Conservation (phyloP, 805 yeast genomes). For the Hemisphaericaspora nanyangensis region DNA sequence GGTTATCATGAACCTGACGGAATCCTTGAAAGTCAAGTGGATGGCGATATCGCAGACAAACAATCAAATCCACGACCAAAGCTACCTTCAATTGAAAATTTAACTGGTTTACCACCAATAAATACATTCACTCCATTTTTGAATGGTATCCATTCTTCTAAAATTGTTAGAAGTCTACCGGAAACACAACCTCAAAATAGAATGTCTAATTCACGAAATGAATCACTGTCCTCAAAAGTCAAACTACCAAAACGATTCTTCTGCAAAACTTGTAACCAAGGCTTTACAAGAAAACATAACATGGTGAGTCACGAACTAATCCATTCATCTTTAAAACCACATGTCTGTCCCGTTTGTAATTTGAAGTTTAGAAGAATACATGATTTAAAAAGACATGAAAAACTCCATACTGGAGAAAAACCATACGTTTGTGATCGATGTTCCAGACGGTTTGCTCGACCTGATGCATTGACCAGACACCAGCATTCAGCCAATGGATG, state of each 20-base stretch:
- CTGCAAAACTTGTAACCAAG: slow-evolving; percentile 59
- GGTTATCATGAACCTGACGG: neutral
- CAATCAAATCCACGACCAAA: slow-evolving; percentile 1
- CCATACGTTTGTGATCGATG: slow-evolving; percentile 63
- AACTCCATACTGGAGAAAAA: slow-evolving; percentile 72
- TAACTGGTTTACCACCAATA: neutral
- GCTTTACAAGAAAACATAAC: slow-evolving; percentile 70
- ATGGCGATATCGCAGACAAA: no score
- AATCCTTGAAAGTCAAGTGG: no score
- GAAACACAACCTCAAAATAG: neutral
- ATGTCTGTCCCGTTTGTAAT: slow-evolving; percentile 56
- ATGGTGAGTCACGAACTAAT: slow-evolving; percentile 68
- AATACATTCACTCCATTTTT: neutral
- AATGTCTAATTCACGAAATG: neutral
- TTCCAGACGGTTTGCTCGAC: slow-evolving; percentile 63
- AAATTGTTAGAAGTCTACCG: neutral
- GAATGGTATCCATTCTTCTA: neutral
- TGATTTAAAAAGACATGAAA: slow-evolving; percentile 72
- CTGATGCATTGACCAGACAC: slow-evolving; percentile 74
- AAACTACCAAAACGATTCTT: slow-evolving; percentile 31
- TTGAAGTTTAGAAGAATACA: slow-evolving; percentile 66
- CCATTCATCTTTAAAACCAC: slow-evolving; percentile 64
- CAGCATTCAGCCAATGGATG: slow-evolving; percentile 43
- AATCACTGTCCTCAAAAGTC: slow-evolving; percentile 1
- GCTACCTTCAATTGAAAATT: slow-evolving; percentile 1